Evolutionary conservation across 179 eudicot genomes (phyloP), one percentile per base, ranked within the genome.

Genomic region (Silene vulgaris): DNA sequence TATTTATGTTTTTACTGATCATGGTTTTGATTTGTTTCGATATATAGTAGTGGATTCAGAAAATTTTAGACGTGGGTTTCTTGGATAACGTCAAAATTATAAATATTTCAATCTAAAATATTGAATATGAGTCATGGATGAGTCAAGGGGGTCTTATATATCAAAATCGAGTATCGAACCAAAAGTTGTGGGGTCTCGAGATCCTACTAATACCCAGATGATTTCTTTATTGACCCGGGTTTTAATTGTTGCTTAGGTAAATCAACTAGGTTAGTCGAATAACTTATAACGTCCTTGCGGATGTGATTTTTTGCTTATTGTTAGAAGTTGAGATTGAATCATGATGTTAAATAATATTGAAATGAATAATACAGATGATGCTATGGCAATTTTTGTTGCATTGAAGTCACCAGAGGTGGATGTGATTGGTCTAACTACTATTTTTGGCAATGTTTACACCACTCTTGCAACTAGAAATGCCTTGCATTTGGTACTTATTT

Each of bases 301-400:
- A 37, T 7, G 45, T 40, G 48, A 40, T 14, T 52, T 52, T 5
- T 13, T 52, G 59, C 5, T 52, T 52, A 52, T 13, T 12, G 19
- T 13, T 52, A 19, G 59, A 52, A 52, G 5, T 52, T 12, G 6
- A 52, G 59, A 52, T 52, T 52, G 17, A 52, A 13, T 52, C 20
- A 56, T 52, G 12, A 52, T 56, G 19, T 14, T 56, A n/a, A 56
- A 37, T 52, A 65, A 43, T 48, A 66, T 64, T 23, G 19, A 61
- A 12, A 61, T 74, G 29, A 65, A 28, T 71, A 83, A 54, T 56
- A 56, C 95, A 92, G 97, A 92, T 89, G 97, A 92, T 84, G 97
- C 97, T 32, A 92, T 95, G 97, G 97, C 99, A 23, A 92, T 95
- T 64, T 90, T 95, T 75, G 77, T 95, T 78, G 99, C 99, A 32